Base-by-base conservation (phyloP, 2,329 filamentous ascomycete species). In the Emmonsiellopsis sp. region DNA sequence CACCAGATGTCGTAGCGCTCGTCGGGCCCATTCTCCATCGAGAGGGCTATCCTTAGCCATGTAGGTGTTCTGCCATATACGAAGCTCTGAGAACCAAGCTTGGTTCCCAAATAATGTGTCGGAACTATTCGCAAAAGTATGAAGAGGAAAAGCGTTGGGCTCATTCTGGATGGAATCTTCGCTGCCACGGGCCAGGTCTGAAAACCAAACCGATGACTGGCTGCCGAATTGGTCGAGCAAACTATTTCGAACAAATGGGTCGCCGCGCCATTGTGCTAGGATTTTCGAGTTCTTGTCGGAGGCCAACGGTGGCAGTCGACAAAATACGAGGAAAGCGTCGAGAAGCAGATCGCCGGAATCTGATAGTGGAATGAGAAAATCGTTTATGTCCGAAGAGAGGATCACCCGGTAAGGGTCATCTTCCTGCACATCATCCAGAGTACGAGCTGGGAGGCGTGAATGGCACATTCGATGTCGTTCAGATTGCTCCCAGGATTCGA, bases 371-470 rank as follows among this genome's bases (percentile, higher is more conserved):
- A 54, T 75, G 59, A 95, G 63, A 32, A 86, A 76, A 0, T 80
- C 75, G 56, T 82, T 72, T 17, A 96, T 74, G 65, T 97, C 93
- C 0, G 83, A 80, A 60, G 84, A 90, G 63, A 96, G 80, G 45
- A 95, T 80, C 3, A 93, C 81, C 37, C 90, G 80, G 59, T 87
- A 95, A 0, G 89, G 87, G 62, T 96, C 92, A 55, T 91, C 85
- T 58, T 88, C 85, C 13, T 79, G 80, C 2, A 81, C 77, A 31
- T 89, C 83, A 64, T 96, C 89, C 56, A 86, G 74, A 0, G 86
- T 86, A 48, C 87, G 81, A 13, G 87, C 87, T 5, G 90, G 88
- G 53, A 83, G 72, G 42, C 72, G 74, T 7, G 84, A 76, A 42
- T 71, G 69, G 11, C 63, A 57, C 1, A 74, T 72, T 32, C 71